Conservation (phyloP, 345 rosid genomes). For the Euclidium syriacum region DNA sequence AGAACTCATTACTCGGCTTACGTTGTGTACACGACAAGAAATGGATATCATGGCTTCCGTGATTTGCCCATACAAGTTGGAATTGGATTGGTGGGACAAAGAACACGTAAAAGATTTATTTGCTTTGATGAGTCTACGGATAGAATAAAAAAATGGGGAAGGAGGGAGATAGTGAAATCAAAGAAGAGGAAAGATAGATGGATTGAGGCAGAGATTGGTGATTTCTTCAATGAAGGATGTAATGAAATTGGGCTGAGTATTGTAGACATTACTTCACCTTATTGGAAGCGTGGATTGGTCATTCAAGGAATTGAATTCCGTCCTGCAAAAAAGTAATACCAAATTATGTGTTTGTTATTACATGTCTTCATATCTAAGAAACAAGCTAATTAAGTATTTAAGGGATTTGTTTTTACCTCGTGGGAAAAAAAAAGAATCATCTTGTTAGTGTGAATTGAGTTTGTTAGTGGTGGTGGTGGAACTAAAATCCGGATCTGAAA, state of each 20-base stretch:
- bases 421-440: no score
- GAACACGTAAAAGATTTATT: not conserved
- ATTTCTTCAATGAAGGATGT: not conserved
- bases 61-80: not conserved
- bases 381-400: no score
- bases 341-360: no score
- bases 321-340: not conserved
- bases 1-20: not conserved
- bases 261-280: no score
- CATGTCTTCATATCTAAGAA: no score
- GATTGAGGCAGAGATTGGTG: constrained; percentile 14
- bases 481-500: no score
- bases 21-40: not conserved
- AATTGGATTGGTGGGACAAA: not conserved
- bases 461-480: no score
- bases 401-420: no score
- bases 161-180: not conserved
- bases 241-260: not conserved
- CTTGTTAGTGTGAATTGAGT: no score
- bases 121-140: not conserved
- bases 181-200: not conserved
- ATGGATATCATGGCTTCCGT: not conserved
- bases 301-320: constrained; percentile 20
- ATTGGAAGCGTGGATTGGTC: constrained; percentile 10
- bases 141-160: no score